Evolutionary conservation across 139 green algal species (phyloP), one percentile per base, ranked within the genome.

Genomic region (Nannochloris sp.): DNA sequence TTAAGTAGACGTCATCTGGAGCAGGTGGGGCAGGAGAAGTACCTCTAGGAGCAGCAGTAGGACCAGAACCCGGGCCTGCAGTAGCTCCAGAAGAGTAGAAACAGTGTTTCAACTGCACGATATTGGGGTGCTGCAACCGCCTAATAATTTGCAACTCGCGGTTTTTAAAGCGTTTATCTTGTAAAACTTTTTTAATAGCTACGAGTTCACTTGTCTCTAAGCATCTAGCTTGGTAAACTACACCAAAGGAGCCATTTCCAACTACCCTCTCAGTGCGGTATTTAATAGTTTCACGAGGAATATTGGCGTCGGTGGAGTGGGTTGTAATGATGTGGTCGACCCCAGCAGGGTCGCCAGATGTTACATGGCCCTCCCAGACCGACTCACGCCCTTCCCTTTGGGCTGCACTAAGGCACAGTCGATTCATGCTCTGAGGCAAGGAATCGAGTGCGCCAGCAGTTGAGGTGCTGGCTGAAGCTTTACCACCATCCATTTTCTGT

Each of bases 141-240:
- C 92, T 87, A 89, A 99, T 98, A 69, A 99, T 98, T 76, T 94
- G 84, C 80, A 99, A 83, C 86, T 99, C 95, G 6, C 95, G 70
- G 81, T 99, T 99, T 79, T 99, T 99, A 84, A 98, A 99, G 5
- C 95, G 82, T 83, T 95, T 96, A 76, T 99, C 95, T 77, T 98
- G 95, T 68, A 99, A 78, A 61, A 99, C 95, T 79, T 98, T 99
- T 80, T 99, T 99, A 63, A 99, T 98, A 6, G 94, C 95, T 31
- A 99, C 88, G 82, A 92, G 77, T 60, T 98, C 88, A 27, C 83
- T 83, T 25, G 88, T 98, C 80, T 98, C 93, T 31, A 97, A 37
- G 81, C 93, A 95, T 6, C 76, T 87, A 8, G 90, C 92, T 79
- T 97, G 84, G 61, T 94, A 97, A 14, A 99, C 95, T 4, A 97